A percentile compares a stretch with the other conserved stretches of the same genome.
Evolutionary conservation across 2,329 filamentous ascomycete genomes (phyloP).

Genomic region (Sporothrix humicola): DNA sequence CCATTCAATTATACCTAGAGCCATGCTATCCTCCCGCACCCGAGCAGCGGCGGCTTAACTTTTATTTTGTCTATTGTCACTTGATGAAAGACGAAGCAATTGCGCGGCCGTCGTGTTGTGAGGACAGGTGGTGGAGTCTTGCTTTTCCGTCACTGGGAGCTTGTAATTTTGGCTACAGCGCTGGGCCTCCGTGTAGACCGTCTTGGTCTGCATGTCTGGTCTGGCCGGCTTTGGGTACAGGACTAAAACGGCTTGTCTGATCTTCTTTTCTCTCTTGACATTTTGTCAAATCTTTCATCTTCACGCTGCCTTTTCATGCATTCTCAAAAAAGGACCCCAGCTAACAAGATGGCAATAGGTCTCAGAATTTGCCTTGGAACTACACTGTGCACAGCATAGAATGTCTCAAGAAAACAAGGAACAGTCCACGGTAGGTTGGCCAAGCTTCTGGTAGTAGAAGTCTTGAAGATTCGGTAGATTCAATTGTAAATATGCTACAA

Average conservation of each 20-base stretch:
- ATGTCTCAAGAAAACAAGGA: conserved; percentile 4
- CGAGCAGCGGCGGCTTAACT: conserved; percentile 50
- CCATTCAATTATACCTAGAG: conserved; percentile 73
- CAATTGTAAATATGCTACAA: neutral
- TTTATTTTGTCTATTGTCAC: no score
- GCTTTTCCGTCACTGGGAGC: conserved; percentile 42
- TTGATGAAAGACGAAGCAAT: no score
- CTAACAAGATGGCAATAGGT: conserved; percentile 13
- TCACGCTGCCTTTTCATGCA: neutral
- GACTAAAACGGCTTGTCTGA: conserved; percentile 51
- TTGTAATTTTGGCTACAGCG: conserved; percentile 66
- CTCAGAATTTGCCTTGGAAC: neutral
- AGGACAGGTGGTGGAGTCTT: conserved; percentile 80
- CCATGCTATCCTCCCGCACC: conserved; percentile 78
- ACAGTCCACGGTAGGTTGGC: neutral
- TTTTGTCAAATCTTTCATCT: neutral
- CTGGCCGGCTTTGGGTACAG: conserved; percentile 46
- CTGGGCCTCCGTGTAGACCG: conserved; percentile 56
- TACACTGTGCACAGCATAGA: neutral
- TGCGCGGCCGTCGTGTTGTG: conserved; percentile 45
- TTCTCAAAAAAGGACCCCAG: neutral
- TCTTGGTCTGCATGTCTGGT: conserved; percentile 54
- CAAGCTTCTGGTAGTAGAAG: neutral
- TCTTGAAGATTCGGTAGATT: neutral
- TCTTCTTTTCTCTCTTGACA: neutral